Percentiles rank a stretch among this genome's conserved stretches.
Evolutionary conservation across 176 grass and related monocot genomes (phyloP).

Genomic region (Ananas comosus): DNA sequence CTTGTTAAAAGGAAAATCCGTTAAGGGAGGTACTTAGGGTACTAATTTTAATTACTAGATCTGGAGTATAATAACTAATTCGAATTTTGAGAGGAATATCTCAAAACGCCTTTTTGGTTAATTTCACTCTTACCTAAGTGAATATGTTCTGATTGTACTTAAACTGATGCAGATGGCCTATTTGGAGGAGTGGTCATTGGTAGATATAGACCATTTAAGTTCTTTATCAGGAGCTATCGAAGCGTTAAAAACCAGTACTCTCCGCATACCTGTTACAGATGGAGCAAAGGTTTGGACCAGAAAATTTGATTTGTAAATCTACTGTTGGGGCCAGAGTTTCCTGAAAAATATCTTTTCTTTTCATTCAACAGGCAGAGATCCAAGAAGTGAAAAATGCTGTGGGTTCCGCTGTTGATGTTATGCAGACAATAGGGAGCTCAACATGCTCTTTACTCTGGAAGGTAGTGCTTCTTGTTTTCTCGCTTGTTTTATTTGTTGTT

Average conservation of each 20-base stretch:
- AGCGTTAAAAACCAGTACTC: conserved; percentile 66
- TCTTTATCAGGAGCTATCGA: conserved; percentile 61
- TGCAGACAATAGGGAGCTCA: conserved; percentile 53
- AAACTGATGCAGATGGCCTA: conserved; percentile 44
- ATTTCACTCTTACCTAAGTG: conserved; percentile 5
- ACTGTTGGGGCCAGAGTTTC: background rate
- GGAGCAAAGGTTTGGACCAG: conserved; percentile 68
- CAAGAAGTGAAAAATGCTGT: conserved; percentile 41
- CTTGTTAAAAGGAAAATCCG: background rate
- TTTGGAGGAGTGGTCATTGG: conserved; percentile 76
- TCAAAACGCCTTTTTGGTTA: background rate
- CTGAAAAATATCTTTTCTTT: conserved; percentile 2
- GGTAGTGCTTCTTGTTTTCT: conserved; percentile 16
- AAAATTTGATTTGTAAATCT: conserved; percentile 8
- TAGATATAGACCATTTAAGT: conserved; percentile 57
- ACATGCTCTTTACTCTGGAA: conserved; percentile 29
- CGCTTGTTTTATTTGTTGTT: background rate
- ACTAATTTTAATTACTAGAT: no score
- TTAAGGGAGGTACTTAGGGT: no score
- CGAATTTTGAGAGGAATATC: background rate
- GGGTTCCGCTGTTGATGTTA: conserved; percentile 46
- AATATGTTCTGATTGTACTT: conserved; percentile 4
- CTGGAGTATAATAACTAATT: no score
- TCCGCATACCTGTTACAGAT: conserved; percentile 64
- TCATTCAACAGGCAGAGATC: conserved; percentile 40